Base-by-base conservation (phyloP, 1,139 yeast genomes). In the Kluyveromyces sp. region DNA sequence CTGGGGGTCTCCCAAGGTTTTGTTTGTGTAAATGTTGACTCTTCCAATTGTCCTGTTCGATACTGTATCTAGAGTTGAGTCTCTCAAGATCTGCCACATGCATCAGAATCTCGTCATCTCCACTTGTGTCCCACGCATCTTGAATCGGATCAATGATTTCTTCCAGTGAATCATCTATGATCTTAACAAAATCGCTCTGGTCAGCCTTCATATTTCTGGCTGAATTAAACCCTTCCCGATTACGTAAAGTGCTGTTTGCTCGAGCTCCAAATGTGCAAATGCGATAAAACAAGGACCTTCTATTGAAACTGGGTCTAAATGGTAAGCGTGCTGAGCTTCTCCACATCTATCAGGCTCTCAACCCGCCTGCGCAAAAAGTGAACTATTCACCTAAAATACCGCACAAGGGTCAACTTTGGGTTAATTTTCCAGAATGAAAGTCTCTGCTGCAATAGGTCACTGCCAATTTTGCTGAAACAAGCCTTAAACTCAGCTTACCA, bases 71-170 rank as follows among this genome's bases (percentile, higher is more conserved):
- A 12, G 31, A 8, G 19, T 35, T 35, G 19, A 13, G 54, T 36
- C 49, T 48, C 22, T 45, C 42, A 20, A 17, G 31, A 33, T 50
- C 52, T 17, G 44, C 39, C 6, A 42, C 42, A 29, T 33, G 38
- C 36, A 22, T 33, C 20, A 42, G 22, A 25, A 42, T 42, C 2
- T 42, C 45, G 28, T 42, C 45, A 29, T 42, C 45, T 4, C 45
- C 45, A 20, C 45, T 42, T 6, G 42, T 38, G 29, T 42, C 42
- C 45, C 45, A 42, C 3, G 29, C 22, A 20, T 42, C 45, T n/a
- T 36, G 25, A 18, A 31, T 31, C 2, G 40, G 36, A 35, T 35
- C 40, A 3, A 11, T 34, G 13, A 37, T 37, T 37, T 37, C 40
- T 37, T 37, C 40, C 18, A 32, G 33, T 4, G 42, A 34, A 22